Base-by-base conservation (phyloP, 768 basidiomycete species). In the Leccinum pellstonianum region DNA sequence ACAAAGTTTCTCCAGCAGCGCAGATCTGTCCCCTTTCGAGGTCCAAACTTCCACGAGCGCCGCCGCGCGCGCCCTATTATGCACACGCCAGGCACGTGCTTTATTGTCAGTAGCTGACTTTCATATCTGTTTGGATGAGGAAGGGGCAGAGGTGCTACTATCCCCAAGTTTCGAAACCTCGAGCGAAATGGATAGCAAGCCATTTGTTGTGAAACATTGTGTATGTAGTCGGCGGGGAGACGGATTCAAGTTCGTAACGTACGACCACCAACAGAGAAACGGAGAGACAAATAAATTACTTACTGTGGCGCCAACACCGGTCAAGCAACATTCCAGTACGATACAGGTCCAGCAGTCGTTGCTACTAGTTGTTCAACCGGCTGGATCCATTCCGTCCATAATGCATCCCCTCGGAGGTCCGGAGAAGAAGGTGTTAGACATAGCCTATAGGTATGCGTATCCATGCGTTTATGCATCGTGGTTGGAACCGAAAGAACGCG, bases 321-420 rank as follows among this genome's bases (percentile, higher is more conserved):
- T 4, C 1, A 19, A 19, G n/a, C n/a, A 12, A n/a, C 6, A 3
- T 25, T 49, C 48, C 48, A 2, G 25, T 49, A 23, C 9, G 41
- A 6, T 6, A 49, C 23, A 41, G 41, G 41, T 41, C 4, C 38
- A 41, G 41, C 21, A 23, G 11, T 12, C 47, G 41, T 17, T 41
- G 8, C 41, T 41, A 10, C 21, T 21, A 25, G 21, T 14, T 8
- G 21, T 14, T 15, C 19, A 25, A 15, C 25, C 48, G 7, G 19
- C 23, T 21, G 19, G 48, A 15, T 21, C 48, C 48, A n/a, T 51
- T 49, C 37, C 5, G n/a, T 50, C 58, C 58, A 46, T 19, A 46
- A 46, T 46, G n/a, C 43, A 46, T 58, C 48, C 47, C 68, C 68
- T 68, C 68, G 68, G 68, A 68, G 8, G 33, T 59, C 37, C 68